Base-by-base conservation (phyloP, 2,329 filamentous ascomycete species). In the Colletotrichum sublineola region DNA sequence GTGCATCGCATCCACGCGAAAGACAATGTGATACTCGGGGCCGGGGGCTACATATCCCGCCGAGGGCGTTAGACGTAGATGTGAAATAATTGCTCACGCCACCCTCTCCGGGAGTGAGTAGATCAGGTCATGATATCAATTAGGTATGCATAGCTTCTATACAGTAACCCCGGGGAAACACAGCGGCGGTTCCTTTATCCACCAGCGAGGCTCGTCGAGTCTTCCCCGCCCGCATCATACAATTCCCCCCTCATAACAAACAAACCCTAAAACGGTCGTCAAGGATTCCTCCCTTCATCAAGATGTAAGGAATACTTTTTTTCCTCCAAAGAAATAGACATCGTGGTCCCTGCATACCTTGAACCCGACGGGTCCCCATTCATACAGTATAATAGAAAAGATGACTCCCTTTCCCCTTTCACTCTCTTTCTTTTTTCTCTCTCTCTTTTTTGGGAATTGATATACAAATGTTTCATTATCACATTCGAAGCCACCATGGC, bases 61-160 rank as follows among this genome's bases (percentile, higher is more conserved):
- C 15, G 8, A 18, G 5, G 9, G 24, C 2, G 2, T 36, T 5
- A 12, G 52, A 36, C 52, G 42, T 44, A 36, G 15, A 11, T 9
- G 4, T 33, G 15, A 9, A 8, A 8, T 33, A 3, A 7, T 4
- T 6, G 20, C 2, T 20, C 52, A 36, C 8, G 31, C 5, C 15
- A 5, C 15, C 31, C 29, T 15, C 31, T 36, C 31, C 8, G 9
- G 53, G 20, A 29, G 36, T 18, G n/a, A 6, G 7, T 6, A 9
- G 15, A 40, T 42, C 18, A 50, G 36, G 33, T 61, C 56, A 48
- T 67, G 64, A 40, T 60, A 33, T 61, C 53, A 24, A 40, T 50
- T 67, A 67, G 33, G 56, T 67, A 29, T 67, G 29, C 44, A 29
- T 20, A 29, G 33, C 44, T 9, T 58, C 44, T 61, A 44, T 67